These are phyloP conservation scores for Ceratocystis variospora DNA, from an alignment of 2,329 filamentous ascomycete genomes.

Conservation along the genomic window DNA sequence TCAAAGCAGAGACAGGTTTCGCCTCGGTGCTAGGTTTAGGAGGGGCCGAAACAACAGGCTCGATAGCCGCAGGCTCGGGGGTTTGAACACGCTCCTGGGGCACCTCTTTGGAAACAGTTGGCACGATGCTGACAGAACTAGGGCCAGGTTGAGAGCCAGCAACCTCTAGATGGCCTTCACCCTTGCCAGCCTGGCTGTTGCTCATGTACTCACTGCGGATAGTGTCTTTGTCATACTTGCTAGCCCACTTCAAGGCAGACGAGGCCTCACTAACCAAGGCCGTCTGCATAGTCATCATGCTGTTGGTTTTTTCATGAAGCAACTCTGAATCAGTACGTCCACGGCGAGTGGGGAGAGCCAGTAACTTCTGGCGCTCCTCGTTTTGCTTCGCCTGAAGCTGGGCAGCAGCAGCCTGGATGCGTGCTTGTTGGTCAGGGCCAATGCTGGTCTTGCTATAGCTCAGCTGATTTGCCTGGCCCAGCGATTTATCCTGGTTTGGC, in stretches of 20 bases:
- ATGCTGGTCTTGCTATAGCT: slow-evolving; percentile 65
- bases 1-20: slow-evolving; percentile 21
- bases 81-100: slow-evolving; percentile 28
- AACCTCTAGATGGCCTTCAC: slow-evolving; percentile 29
- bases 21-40: slow-evolving; percentile 17
- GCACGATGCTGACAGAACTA: slow-evolving; percentile 6
- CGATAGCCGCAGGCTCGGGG: slow-evolving; percentile 26
- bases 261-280: slow-evolving; percentile 75
- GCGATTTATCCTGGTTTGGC: slow-evolving; percentile 32
- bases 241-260: slow-evolving; percentile 93
- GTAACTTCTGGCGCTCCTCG: slow-evolving; percentile 34
- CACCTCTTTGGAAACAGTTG: slow-evolving; percentile 29
- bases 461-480: slow-evolving; percentile 30
- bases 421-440: slow-evolving; percentile 79
- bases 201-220: slow-evolving; percentile 77
- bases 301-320: slow-evolving; percentile 66
- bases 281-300: slow-evolving; percentile 76
- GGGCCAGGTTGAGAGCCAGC: slow-evolving; percentile 21
- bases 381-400: slow-evolving; percentile 63
- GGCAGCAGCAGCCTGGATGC: slow-evolving; percentile 80
- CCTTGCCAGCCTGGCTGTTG: slow-evolving; percentile 58
- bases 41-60: slow-evolving; percentile 6
- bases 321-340: slow-evolving; percentile 42
- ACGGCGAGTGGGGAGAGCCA: slow-evolving; percentile 33
- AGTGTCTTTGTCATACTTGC: slow-evolving; percentile 79